Evolutionary conservation across 2,329 filamentous ascomycete genomes (phyloP), one percentile per base, ranked within the genome.

Genomic region (Stachybotrys echinatus): DNA sequence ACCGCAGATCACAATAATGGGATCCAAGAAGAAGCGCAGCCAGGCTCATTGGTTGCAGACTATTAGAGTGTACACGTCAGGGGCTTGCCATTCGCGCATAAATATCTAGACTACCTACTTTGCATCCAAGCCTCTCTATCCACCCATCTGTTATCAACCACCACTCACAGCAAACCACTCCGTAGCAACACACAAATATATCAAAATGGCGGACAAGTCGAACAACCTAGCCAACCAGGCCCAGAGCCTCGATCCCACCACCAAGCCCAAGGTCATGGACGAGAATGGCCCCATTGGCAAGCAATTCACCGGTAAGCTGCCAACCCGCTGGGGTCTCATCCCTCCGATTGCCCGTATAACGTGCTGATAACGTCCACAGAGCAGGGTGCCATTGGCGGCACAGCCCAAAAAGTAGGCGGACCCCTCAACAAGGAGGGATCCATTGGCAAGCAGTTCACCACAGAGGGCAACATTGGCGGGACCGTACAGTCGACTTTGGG

Each of bases 251-350:
- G 14, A 34, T 14, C 27, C 27, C 27, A 10, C 27, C 27, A 54
- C 52, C 1, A 42, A 66, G 56, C 70, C 72, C 23, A 72, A 66
- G 54, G 58, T 69, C 0, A 66, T 83, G 44, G 79, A 78, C 39
- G 73, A 71, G 1, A 63, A 73, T 1, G 79, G 79, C 5, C 65
- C 70, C 0, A 71, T 82, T 31, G 79, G 79, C 19, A 79, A 76
- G 55, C 76, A 81, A 20, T 82, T 82, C 58, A 82, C 74, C 4
- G 71, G 74, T 75, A 60, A n/a, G n/a, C n/a, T n/a, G n/a, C n/a
- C n/a, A n/a, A n/a, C n/a, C n/a, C n/a, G n/a, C n/a, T n/a, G n/a
- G n/a, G n/a, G n/a, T n/a, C n/a, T n/a, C 45, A 62, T 50, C 17
- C 17, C 12, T 1, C 23, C 0, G 12, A 3, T 12, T 2, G 0